Conservation (phyloP, 768 basidiomycete species). For the Tephrocybe sp. region DNA sequence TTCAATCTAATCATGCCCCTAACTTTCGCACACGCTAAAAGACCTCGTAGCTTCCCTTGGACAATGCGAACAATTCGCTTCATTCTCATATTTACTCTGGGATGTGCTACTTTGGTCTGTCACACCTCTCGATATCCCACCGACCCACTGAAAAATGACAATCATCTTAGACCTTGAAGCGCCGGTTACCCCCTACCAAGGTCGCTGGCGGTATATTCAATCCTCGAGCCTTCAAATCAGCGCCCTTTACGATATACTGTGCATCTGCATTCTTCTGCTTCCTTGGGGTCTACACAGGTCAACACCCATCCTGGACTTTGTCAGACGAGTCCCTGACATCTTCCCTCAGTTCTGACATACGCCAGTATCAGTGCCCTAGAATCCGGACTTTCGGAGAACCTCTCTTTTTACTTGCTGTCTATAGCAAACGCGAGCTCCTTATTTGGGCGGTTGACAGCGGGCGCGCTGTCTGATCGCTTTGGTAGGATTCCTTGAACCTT, state of each 20-base stretch:
- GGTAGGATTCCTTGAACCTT: conserved; percentile 35
- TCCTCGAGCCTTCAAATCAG: conserved; percentile 47
- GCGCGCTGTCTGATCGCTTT: conserved; percentile 51
- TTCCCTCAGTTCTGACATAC: conserved; percentile 61
- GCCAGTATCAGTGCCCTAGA: conserved; percentile 56
- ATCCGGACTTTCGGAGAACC: conserved; percentile 46
- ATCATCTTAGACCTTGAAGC: conserved; percentile 34
- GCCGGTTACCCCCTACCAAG: conserved; percentile 55
- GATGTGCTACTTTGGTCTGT: conserved; percentile 51
- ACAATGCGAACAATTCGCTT: conserved; percentile 73
- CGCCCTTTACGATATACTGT: conserved; percentile 58
- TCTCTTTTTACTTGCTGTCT: conserved; percentile 65
- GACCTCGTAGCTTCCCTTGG: conserved; percentile 63
- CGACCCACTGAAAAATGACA: conserved; percentile 9
- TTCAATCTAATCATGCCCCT: not conserved
- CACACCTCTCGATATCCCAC: not conserved
- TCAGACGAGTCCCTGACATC: conserved; percentile 27
- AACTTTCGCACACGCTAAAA: not conserved
- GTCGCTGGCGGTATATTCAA: conserved; percentile 60
- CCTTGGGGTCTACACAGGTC: conserved; percentile 71
- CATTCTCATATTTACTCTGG: conserved; percentile 52
- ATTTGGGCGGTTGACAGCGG: conserved; percentile 58
- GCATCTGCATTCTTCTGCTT: conserved; percentile 54
- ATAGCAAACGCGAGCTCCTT: conserved; percentile 68
- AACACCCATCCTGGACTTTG: conserved; percentile 12